phyloP scores from a whole-genome alignment of 2,329 filamentous ascomycete genomes.

The Chaetomium olivaceum region DNA sequence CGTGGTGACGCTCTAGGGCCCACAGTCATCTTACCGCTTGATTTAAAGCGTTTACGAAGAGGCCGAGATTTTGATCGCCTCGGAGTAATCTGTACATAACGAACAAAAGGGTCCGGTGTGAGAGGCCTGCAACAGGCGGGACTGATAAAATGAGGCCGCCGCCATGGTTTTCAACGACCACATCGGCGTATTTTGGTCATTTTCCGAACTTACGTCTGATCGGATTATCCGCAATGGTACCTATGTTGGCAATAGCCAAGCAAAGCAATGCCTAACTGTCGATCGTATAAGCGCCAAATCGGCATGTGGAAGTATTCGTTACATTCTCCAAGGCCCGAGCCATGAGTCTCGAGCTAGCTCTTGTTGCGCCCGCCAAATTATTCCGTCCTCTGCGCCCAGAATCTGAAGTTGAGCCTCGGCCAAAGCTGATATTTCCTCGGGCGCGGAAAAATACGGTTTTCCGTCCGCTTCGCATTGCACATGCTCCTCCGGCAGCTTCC shows the following conservation, averaged over 20 bases:
- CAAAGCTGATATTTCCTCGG: constrained; percentile 25
- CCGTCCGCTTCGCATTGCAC: constrained; percentile 43
- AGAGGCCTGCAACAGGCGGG: neutral
- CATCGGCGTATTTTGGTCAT: neutral
- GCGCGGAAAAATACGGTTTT: constrained; percentile 41
- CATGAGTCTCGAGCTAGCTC: constrained; percentile 24
- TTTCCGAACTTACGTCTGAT: neutral
- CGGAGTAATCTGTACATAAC: neutral
- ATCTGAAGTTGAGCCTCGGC: neutral
- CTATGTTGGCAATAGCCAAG: no score
- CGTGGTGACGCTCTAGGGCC: neutral
- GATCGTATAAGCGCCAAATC: no score
- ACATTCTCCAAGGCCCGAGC: constrained; percentile 13
- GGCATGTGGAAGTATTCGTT: neutral
- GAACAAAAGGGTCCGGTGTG: neutral
- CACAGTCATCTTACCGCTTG: neutral
- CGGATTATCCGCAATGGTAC: no score
- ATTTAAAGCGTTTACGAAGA: neutral
- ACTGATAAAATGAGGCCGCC: neutral
- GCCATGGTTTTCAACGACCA: neutral
- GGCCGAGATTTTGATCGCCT: neutral
- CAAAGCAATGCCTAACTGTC: no score
- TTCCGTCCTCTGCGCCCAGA: constrained; percentile 14
- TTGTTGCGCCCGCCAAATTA: constrained; percentile 25
- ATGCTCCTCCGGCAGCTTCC: constrained; percentile 41